These are phyloP conservation scores for Prosopis cineraria DNA, from an alignment of 306 rosid species.

Conservation along the genomic window DNA sequence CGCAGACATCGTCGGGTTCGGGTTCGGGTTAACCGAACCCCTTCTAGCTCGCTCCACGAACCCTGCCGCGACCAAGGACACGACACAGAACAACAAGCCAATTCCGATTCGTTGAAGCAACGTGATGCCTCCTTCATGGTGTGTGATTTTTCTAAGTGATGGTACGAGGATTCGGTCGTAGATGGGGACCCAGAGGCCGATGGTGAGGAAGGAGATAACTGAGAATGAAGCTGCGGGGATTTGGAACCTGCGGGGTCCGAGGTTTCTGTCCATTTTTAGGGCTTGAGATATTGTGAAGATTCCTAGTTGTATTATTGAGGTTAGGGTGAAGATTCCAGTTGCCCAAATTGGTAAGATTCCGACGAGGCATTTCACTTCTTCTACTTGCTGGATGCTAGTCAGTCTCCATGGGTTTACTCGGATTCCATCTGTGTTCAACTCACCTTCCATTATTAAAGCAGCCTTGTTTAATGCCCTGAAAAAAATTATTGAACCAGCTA, in stretches of 20 bases:
- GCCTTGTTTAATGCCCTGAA: slow-evolving; percentile 49
- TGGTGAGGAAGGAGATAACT: slow-evolving; percentile 39
- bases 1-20: slow-evolving; percentile 48
- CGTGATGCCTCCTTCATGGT: slow-evolving; percentile 41
- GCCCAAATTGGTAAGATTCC: slow-evolving; percentile 62
- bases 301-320: slow-evolving; percentile 50
- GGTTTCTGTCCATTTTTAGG: slow-evolving; percentile 51
- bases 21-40: slow-evolving; percentile 33
- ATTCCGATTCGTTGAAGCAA: slow-evolving; percentile 49
- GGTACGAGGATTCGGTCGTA: slow-evolving; percentile 47
- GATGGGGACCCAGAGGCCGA: slow-evolving; percentile 44
- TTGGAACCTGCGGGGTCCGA: slow-evolving; percentile 44
- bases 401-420: slow-evolving; percentile 54
- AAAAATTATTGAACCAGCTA: not conserved
- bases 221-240: slow-evolving; percentile 46
- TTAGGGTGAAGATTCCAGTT: slow-evolving; percentile 40
- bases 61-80: slow-evolving; percentile 45
- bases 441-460: slow-evolving; percentile 38
- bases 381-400: slow-evolving; percentile 66
- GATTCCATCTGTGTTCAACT: slow-evolving; percentile 47
- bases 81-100: slow-evolving; percentile 40
- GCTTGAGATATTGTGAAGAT: slow-evolving; percentile 64
- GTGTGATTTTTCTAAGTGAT: slow-evolving; percentile 30
- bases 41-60: slow-evolving; percentile 39
- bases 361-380: slow-evolving; percentile 56